Evolutionary conservation across 768 basidiomycete species (phyloP).

Genomic region (Postia placenta): DNA sequence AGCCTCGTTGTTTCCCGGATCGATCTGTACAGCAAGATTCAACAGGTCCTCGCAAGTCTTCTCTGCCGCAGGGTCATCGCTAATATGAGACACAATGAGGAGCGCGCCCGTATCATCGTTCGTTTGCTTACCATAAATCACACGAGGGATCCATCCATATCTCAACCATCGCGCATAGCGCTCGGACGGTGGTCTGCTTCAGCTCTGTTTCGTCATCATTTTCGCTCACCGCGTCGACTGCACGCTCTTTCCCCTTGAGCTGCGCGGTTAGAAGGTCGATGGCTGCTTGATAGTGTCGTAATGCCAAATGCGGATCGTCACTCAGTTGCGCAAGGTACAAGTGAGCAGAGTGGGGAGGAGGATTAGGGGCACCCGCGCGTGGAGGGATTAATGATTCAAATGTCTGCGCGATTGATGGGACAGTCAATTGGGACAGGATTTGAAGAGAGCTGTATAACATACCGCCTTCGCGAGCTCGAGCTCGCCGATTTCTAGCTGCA

Average conservation of each 20-base stretch:
- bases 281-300: constrained; percentile 77
- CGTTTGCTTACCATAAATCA: constrained; percentile 67
- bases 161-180: constrained; percentile 85
- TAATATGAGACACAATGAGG: no score
- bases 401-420: constrained; percentile 35
- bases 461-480: constrained; percentile 66
- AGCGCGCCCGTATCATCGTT: background rate
- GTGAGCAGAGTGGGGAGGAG: constrained; percentile 71
- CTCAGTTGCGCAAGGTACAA: constrained; percentile 85
- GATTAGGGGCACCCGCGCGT: constrained; percentile 47
- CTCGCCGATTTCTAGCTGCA: constrained; percentile 75
- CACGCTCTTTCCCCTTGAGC: constrained; percentile 70
- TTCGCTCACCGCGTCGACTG: constrained; percentile 29
- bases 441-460: no score
- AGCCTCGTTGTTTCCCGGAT: constrained; percentile 74
- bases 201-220: constrained; percentile 50
- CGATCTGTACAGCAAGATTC: constrained; percentile 61
- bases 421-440: constrained; percentile 1
- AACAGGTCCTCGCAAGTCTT: constrained; percentile 77
- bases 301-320: constrained; percentile 65
- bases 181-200: constrained; percentile 65
- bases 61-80: constrained; percentile 79
- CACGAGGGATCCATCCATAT: constrained; percentile 93
- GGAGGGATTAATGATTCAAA: constrained; percentile 59
- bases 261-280: constrained; percentile 62